These are phyloP conservation scores for Forsythia suspensa DNA, from an alignment of 257 asterid genomes.

Conservation along the genomic window DNA sequence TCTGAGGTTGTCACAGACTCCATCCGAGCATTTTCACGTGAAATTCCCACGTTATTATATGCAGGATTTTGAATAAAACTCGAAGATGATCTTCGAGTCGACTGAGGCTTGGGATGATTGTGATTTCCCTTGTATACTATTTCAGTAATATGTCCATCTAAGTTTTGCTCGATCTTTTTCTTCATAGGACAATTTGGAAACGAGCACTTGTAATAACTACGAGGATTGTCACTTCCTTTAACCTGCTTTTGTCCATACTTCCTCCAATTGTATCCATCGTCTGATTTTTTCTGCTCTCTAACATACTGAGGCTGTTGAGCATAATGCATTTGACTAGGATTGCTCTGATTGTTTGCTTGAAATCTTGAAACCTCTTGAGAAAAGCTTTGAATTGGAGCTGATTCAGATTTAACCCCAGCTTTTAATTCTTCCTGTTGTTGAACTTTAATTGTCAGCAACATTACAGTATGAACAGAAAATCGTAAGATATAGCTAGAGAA, in stretches of 20 bases:
- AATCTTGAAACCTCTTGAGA: neutral
- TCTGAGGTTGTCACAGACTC: constrained; percentile 28
- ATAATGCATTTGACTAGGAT: constrained; percentile 18
- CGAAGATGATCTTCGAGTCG: constrained; percentile 42
- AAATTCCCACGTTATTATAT: constrained; percentile 22
- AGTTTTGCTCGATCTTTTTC: constrained; percentile 51
- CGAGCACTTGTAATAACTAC: constrained; percentile 52
- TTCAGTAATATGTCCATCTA: constrained; percentile 55
- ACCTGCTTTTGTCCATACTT: constrained; percentile 53
- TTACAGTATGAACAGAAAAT: neutral
- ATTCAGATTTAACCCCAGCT: constrained; percentile 5
- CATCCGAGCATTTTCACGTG: constrained; percentile 30
- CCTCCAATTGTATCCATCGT: constrained; percentile 57
- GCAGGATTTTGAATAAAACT: constrained; percentile 32
- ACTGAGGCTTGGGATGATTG: constrained; percentile 57
- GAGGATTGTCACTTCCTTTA: constrained; percentile 51
- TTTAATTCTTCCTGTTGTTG: constrained; percentile 34
- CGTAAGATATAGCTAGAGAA: neutral
- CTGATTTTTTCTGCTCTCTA: constrained; percentile 45
- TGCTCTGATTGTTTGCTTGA: constrained; percentile 17
- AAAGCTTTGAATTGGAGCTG: constrained; percentile 23
- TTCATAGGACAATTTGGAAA: constrained; percentile 48
- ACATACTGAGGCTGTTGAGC: constrained; percentile 35
- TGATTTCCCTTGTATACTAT: constrained; percentile 57
- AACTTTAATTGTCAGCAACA: neutral